phyloP scores from a whole-genome alignment of 2,329 filamentous ascomycete species.

The Penicillium sp. region DNA sequence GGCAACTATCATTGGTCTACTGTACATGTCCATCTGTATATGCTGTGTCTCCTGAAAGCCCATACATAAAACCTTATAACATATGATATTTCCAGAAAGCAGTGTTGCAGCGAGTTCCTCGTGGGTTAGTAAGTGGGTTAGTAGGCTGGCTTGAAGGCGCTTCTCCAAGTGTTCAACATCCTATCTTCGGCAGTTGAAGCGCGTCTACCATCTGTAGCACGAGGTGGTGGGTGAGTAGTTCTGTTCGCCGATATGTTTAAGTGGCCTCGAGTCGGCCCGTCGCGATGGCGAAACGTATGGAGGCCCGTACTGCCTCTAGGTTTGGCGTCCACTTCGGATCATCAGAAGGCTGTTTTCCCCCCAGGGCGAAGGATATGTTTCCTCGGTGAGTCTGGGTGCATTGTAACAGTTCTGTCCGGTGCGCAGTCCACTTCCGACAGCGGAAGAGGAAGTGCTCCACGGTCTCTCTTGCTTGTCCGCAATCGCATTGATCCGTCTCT shows the following conservation, averaged over 20 bases:
- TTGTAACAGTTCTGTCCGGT: slow-evolving; percentile 24
- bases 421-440: slow-evolving; percentile 24
- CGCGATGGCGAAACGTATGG: no score
- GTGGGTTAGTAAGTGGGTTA: slow-evolving; percentile 30
- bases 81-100: slow-evolving; percentile 21
- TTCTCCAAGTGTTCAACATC: slow-evolving; percentile 39
- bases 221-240: slow-evolving; percentile 23
- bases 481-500: no score
- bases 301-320: no score
- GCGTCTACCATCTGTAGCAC: slow-evolving; percentile 29
- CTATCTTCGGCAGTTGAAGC: slow-evolving; percentile 38
- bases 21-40: neutral
- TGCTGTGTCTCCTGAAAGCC: slow-evolving; percentile 26
- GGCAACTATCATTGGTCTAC: slow-evolving; percentile 24
- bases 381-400: slow-evolving; percentile 21
- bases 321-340: no score
- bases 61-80: slow-evolving; percentile 21
- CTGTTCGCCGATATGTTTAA: neutral
- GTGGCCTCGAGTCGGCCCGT: no score
- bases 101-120: slow-evolving; percentile 21
- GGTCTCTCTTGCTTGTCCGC: slow-evolving; percentile 12
- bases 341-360: slow-evolving; percentile 11
- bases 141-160: slow-evolving; percentile 34
- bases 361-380: slow-evolving; percentile 32
- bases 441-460: slow-evolving; percentile 15